Conservation (phyloP, 257 asterid species). For the Verbascum thapsus region DNA sequence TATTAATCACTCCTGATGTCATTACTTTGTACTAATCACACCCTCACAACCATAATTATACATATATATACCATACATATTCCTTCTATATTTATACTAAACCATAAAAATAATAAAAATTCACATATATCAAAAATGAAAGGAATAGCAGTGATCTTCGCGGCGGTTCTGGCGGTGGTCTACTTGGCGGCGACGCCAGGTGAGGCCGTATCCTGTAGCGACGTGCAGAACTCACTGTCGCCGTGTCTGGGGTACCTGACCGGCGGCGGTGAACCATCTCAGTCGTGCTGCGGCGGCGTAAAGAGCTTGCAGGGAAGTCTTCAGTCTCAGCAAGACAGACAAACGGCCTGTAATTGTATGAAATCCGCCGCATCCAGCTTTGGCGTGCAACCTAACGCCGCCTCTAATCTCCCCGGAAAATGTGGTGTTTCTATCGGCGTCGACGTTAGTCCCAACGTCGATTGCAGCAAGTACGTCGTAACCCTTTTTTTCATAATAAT, state of each 20-base stretch:
- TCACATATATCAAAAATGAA: conserved; percentile 40
- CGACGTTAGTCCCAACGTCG: conserved; percentile 35
- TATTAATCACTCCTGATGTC: too few species aligned
- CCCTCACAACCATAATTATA: too few species aligned
- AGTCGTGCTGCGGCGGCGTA: conserved; percentile 50
- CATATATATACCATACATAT: too few species aligned
- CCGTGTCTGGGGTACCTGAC: conserved; percentile 53
- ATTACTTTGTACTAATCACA: too few species aligned
- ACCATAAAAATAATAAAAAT: too few species aligned
- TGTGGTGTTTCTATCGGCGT: conserved; percentile 49
- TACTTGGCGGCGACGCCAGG: conserved; percentile 36
- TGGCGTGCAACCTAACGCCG: conserved; percentile 40
- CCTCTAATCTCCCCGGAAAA: conserved; percentile 51
- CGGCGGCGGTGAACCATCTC: conserved; percentile 41
- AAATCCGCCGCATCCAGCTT: conserved; percentile 50
- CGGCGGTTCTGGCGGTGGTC: conserved; percentile 38
- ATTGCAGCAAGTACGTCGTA: conserved; percentile 59
- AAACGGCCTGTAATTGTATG: conserved; percentile 53
- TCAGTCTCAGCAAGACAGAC: conserved; percentile 44
- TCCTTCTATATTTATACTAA: too few species aligned
- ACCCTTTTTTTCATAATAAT: not conserved
- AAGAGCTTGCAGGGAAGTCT: conserved; percentile 23
- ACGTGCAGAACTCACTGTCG: conserved; percentile 34
- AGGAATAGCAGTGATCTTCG: conserved; percentile 30
- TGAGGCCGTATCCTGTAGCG: conserved; percentile 49